Percentiles rank a stretch among this genome's conserved stretches.
Evolutionary conservation across 257 asterid species (phyloP).

Genomic region (Primulina tabacum): DNA sequence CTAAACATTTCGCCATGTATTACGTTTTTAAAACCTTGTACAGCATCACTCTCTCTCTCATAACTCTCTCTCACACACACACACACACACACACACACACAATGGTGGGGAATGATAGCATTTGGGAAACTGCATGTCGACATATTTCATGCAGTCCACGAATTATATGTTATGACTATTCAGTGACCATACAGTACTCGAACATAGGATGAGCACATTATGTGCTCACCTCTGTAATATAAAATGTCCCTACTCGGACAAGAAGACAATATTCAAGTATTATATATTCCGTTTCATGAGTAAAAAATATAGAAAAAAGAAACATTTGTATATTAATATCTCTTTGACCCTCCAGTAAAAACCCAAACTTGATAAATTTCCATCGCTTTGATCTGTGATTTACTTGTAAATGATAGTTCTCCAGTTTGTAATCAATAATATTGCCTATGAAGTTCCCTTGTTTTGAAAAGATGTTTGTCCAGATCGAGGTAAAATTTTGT

Average conservation of each 20-base stretch:
- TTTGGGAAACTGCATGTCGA: slow-evolving; percentile 21
- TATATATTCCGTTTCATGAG: too few relatives aligned
- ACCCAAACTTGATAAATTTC: too few relatives aligned
- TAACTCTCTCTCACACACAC: too few relatives aligned
- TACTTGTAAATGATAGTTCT: too few relatives aligned
- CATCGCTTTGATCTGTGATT: not conserved
- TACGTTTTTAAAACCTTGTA: too few relatives aligned
- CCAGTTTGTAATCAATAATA: too few relatives aligned
- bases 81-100: too few relatives aligned
- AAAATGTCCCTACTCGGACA: not conserved
- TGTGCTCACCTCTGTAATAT: slow-evolving; percentile 20
- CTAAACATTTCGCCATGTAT: too few relatives aligned
- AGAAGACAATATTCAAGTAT: not conserved
- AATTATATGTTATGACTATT: not conserved
- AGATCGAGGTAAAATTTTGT: not conserved
- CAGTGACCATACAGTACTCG: not conserved
- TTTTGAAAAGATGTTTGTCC: not conserved
- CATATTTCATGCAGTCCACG: slow-evolving; percentile 14
- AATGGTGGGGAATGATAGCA: too few relatives aligned
- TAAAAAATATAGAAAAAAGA: too few relatives aligned
- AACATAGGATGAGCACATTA: slow-evolving; percentile 27
- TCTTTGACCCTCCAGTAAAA: not conserved
- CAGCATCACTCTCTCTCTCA: too few relatives aligned
- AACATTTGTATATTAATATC: not conserved
- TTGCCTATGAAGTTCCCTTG: too few relatives aligned